Evolutionary conservation across 1,284 basidiomycete genomes (phyloP), one percentile per base, ranked within the genome.

Genomic region (Ustilago bromivora): DNA sequence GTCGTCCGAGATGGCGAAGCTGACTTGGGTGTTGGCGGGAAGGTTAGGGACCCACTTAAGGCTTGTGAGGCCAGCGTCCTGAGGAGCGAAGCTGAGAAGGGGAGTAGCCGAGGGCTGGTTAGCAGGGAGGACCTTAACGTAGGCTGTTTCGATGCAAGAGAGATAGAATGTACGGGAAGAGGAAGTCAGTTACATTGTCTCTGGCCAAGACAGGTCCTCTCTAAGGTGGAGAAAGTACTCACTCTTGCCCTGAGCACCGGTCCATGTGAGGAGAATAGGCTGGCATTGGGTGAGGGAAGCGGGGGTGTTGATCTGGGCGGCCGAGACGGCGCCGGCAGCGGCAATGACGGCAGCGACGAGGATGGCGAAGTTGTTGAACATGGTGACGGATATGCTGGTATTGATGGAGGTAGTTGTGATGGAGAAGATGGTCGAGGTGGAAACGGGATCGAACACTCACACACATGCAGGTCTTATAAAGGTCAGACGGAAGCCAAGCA

Each of bases 251-350:
- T 63, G 59, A 51, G 67, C 73, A 36, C 67, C 68, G 12, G 49
- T n/a, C 78, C 78, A 83, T 51, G 55, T 58, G 53, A 83, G 56
- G 3, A 60, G 59, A 40, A 71, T 60, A 54, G 78, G 75, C 68
- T 76, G 76, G 66, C 81, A 83, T 69, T 80, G 68, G 49, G 66
- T 61, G 54, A 83, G 56, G 10, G 74, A 41, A 35, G 63, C 35
- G 23, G 80, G 78, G n/a, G 80, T 82, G 78, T 64, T 70, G 65
- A 81, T 72, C 34, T 59, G 57, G 57, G 62, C 67, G 23, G 66
- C 65, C 31, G 59, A 59, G 28, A 64, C 76, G 54, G 64, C 46
- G 46, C 47, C 40, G 38, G 68, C 57, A 46, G 65, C 64, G 34
- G 63, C 63, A 11, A 72, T 53, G 43, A 70, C 61, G 49, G 76